Conservation (phyloP, 306 rosid species). For the Trifolium pratense region DNA sequence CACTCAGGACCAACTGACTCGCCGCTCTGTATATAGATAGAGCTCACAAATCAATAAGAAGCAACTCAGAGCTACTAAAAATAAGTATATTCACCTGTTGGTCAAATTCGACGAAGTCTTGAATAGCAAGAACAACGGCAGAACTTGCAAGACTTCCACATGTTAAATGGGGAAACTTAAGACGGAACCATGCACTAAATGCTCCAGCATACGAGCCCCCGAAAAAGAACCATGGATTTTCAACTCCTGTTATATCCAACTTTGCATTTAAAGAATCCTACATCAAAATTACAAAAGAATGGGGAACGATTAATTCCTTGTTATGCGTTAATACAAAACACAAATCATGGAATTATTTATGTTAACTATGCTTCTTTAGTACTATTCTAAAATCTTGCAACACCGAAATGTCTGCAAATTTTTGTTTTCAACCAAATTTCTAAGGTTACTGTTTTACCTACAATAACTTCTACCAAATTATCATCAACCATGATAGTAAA, state of each 20-base stretch:
- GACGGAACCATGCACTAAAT: slow-evolving; percentile 97
- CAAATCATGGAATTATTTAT: no score
- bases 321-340: no score
- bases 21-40: slow-evolving; percentile 62
- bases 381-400: no score
- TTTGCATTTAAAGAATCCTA: slow-evolving; percentile 72
- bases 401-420: no score
- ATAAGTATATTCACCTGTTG: slow-evolving; percentile 63
- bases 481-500: slow-evolving; percentile 4
- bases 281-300: slow-evolving; percentile 34
- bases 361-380: no score
- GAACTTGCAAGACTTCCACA: slow-evolving; percentile 99
- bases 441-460: no score
- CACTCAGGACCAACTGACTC: slow-evolving; percentile 91
- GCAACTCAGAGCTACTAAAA: not conserved
- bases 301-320: no score
- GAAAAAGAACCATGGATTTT: slow-evolving; percentile 83
- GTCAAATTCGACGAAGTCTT: slow-evolving; percentile 79
- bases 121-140: slow-evolving; percentile 86
- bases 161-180: slow-evolving; percentile 94
- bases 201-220: slow-evolving; percentile 93
- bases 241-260: slow-evolving; percentile 55
- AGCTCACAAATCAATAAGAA: not conserved
- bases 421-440: no score
- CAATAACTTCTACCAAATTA: no score